Base-by-base conservation (phyloP, 768 basidiomycete species). In the Cyclocybe aegerita region DNA sequence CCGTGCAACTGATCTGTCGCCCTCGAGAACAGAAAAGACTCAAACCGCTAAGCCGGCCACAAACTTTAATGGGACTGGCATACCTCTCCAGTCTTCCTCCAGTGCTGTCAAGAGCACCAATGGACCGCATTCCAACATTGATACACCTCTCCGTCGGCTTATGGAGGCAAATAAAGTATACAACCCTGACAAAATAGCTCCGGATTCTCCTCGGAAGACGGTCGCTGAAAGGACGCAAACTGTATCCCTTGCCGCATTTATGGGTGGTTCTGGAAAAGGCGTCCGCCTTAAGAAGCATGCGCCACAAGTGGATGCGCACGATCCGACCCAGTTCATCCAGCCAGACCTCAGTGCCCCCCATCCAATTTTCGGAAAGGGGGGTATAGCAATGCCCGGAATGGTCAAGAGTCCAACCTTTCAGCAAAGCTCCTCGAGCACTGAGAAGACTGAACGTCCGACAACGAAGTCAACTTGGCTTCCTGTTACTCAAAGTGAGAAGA, bases 241-340 rank as follows among this genome's bases (percentile, higher is more conserved):
- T 9, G 82, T 87, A 7, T 93, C 90, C 2, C 76, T 92, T 23
- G 90, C 90, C 0, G 79, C 85, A 2, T 90, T 92, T 64, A 92
- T 92, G 57, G 90, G 90, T 34, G 89, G 90, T 6, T 80, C 75
- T 23, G 89, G 85, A 10, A 78, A 81, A 38, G 90, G 88, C 16
- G 89, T 89, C 3, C 76, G 85, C 34, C 75, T 93, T 38, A 90
- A 79, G 55, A 80, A 75, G 50, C 88, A 83, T 58, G 82, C 83
- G 12, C 83, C 89, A 4, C 90, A 92, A 62, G 74, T 74, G 57
- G 82, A 92, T 67, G 76, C 76, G 8, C 72, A 81, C 59, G 80
- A 85, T 58, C 83, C 81, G 1, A 81, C 79, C 0, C 81, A 82
- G 55, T 88, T 87, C 56, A 82, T 84, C 48, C 85, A 86, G 60